Conservation (phyloP, 768 basidiomycete genomes). For the Macrolepiota dolichaula region DNA sequence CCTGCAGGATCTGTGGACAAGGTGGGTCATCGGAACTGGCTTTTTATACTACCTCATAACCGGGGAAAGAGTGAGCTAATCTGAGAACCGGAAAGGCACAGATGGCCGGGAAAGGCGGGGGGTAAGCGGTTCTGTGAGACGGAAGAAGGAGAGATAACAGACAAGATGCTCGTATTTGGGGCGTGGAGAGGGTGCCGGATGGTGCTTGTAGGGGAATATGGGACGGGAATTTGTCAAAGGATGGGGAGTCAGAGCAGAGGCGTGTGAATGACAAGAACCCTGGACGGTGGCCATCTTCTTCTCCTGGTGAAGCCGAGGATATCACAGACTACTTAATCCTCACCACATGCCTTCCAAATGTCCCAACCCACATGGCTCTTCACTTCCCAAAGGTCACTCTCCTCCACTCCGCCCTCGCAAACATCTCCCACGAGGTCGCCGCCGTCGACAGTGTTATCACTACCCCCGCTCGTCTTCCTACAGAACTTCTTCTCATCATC, state of each 20-base stretch:
- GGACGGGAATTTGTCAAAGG: not conserved
- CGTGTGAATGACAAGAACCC: not conserved
- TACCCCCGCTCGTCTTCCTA: conserved; percentile 30
- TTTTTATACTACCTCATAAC: not conserved
- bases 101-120: not conserved
- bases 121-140: not conserved
- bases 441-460: conserved; percentile 38
- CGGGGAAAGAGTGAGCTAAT: not conserved
- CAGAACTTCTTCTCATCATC: conserved; percentile 52
- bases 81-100: conserved; percentile 13
- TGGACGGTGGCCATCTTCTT: not conserved
- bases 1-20: not conserved
- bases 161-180: not conserved
- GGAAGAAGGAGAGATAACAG: not conserved
- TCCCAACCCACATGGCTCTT: conserved; percentile 13
- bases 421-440: conserved; percentile 41
- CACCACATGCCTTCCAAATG: conserved; percentile 16
- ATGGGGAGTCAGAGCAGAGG: not conserved
- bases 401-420: conserved; percentile 50
- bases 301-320: conserved; percentile 8
- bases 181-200: not conserved
- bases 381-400: conserved; percentile 27
- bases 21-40: not conserved
- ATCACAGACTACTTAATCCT: conserved; percentile 3
- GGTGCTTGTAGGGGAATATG: not conserved